phyloP scores from a whole-genome alignment of 805 yeast species.

The Ogataea trehalophila region DNA sequence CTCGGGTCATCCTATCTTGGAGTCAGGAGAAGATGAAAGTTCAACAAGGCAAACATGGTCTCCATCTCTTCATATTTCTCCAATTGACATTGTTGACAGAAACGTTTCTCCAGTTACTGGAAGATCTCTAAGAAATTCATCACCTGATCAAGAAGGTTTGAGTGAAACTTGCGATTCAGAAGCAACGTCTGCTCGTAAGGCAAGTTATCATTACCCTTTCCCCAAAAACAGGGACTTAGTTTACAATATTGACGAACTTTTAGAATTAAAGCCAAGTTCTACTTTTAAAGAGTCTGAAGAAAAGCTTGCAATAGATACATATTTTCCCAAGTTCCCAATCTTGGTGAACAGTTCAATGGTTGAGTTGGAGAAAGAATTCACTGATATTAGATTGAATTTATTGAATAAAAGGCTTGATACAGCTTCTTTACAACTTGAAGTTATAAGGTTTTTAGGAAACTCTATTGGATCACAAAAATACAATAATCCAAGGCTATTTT shows the following conservation, averaged over 20 bases:
- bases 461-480: constrained; percentile 28
- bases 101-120: constrained; percentile 8
- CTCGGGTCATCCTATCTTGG: background rate
- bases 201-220: too few relatives aligned
- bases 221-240: constrained; percentile 1
- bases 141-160: background rate
- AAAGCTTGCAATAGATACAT: constrained; percentile 16
- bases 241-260: constrained; percentile 15
- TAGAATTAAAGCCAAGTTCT: constrained; percentile 15
- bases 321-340: constrained; percentile 15
- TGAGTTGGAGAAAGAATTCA: constrained; percentile 18
- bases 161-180: background rate
- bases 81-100: constrained; percentile 15
- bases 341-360: constrained; percentile 2
- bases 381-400: constrained; percentile 17
- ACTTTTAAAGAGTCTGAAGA: constrained; percentile 13
- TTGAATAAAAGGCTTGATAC: constrained; percentile 16
- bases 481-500: constrained; percentile 35
- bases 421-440: constrained; percentile 25
- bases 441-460: constrained; percentile 30
- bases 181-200: too few relatives aligned
- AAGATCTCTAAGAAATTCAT: background rate
- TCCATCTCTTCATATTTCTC: constrained; percentile 12
- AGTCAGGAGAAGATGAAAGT: background rate
- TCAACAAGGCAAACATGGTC: constrained; percentile 8